Percentiles rank a stretch among this genome's conserved stretches.
These are phyloP conservation scores for Aaosphaeria pasadenensis DNA, from an alignment of 2,329 filamentous ascomycete species.

Conservation along the genomic window DNA sequence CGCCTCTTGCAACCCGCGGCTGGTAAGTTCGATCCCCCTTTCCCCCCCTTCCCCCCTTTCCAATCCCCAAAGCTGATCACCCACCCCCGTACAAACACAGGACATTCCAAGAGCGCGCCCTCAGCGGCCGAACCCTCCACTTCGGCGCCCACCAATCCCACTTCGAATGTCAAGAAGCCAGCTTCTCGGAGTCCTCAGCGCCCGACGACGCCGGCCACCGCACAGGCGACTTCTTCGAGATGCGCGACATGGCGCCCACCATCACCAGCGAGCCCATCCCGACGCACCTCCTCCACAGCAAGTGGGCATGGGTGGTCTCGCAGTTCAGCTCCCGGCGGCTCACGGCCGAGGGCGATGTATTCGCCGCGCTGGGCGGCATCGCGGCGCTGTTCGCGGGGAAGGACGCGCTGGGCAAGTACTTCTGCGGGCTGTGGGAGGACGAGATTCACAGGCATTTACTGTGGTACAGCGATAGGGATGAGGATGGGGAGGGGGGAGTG, in stretches of 20 bases:
- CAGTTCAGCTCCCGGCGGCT: constrained; percentile 3
- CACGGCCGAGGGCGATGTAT: constrained; percentile 1
- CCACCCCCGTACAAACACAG: too few species aligned
- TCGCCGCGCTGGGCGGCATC: constrained; percentile 3
- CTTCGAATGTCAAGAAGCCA: constrained; percentile 5
- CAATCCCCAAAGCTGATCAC: too few species aligned
- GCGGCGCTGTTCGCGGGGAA: not conserved
- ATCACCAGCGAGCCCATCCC: not conserved
- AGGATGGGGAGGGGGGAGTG: too few species aligned
- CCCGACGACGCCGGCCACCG: not conserved
- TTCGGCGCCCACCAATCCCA: constrained; percentile 1
- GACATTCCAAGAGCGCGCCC: constrained; percentile 5
- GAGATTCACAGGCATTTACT: constrained; percentile 2
- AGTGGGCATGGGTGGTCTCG: constrained; percentile 3
- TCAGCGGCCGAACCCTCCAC: constrained; percentile 2
- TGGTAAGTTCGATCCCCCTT: not conserved
- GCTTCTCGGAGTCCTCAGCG: constrained; percentile 1
- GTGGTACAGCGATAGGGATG: constrained; percentile 1
- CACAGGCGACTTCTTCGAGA: constrained; percentile 1
- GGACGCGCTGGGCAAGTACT: constrained; percentile 1
- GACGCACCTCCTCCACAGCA: constrained; percentile 1
- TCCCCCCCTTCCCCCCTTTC: too few species aligned
- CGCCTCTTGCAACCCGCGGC: constrained; percentile 1
- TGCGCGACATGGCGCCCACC: not conserved
- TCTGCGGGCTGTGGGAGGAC: constrained; percentile 3